Base-by-base conservation (phyloP, 2,329 filamentous ascomycete species). In the Arthrobotrys pseudoclavata region DNA sequence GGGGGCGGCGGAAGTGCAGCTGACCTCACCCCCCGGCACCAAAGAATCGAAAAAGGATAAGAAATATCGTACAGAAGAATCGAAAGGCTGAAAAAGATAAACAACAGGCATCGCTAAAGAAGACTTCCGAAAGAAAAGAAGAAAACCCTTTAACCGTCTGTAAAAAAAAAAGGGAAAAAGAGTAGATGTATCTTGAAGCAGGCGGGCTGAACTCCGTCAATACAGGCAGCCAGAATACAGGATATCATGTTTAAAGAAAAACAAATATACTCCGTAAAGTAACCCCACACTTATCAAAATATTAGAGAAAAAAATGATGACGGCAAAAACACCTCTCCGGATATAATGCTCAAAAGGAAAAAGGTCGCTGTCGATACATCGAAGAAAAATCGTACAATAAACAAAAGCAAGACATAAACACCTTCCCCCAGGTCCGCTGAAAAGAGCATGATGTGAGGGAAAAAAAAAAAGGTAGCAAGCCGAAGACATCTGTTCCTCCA, bases 141-240 rank as follows among this genome's bases (percentile, higher is more conserved):
- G 24, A n/a, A 67, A 69, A 64, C 70, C 71, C 55, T 60, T 68
- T 75, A 69, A 66, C 55, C 61, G 55, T 60, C 63, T 60, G 34
- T 47, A 57, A 60, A 48, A 34, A 60, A 48, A 42, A 60, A 64
- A 50, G 22, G 52, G 18, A 37, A 57, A 57, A 37, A n/a, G n/a
- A 47, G 42, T 24, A 42, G 66, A 69, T 62, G 40, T 37, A 62
- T 66, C 63, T 64, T 24, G 13, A 66, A 66, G 26, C 57, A 63
- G 47, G 47, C 31, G 63, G 55, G 55, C 55, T 42, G 31, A 76
- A 76, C 71, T 76, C 71, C 71, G 37, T 76, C 71, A 47, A 57
- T 76, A 76, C 72, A 76, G 66, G 72, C 31, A 62, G 42, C 53
- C 52, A 68, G 42, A 76, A 76, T 76, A 76, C 71, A 76, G 71